These are phyloP conservation scores for Trichoderma atrobrunneum DNA, from an alignment of 2,329 filamentous ascomycete genomes.

Conservation along the genomic window DNA sequence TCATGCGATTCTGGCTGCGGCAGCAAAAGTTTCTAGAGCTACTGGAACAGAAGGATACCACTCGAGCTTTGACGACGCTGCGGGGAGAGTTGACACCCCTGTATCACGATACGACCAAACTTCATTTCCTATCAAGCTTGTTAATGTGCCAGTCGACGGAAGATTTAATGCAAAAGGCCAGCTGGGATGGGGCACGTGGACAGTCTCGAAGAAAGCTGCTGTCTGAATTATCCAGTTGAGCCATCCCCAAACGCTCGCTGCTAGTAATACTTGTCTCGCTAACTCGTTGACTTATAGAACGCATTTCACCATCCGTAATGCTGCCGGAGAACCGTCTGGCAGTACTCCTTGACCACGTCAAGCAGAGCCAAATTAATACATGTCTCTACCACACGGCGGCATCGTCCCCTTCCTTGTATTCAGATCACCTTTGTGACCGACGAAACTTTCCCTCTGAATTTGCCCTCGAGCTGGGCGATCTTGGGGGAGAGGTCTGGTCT, in stretches of 20 bases:
- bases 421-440: slow-evolving; percentile 80
- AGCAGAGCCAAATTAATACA: slow-evolving; percentile 74
- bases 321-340: slow-evolving; percentile 88
- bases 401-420: slow-evolving; percentile 77
- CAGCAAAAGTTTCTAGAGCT: slow-evolving; percentile 95
- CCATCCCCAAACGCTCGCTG: neutral
- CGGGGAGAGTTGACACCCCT: slow-evolving; percentile 84
- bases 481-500: slow-evolving; percentile 86
- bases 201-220: slow-evolving; percentile 72
- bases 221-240: slow-evolving; percentile 77
- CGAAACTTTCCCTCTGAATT: slow-evolving; percentile 74
- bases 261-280: slow-evolving; percentile 13
- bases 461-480: slow-evolving; percentile 66
- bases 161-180: slow-evolving; percentile 71
- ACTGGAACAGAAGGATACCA: slow-evolving; percentile 71
- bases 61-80: slow-evolving; percentile 75
- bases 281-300: slow-evolving; percentile 52
- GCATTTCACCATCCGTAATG: slow-evolving; percentile 94
- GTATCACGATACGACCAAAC: slow-evolving; percentile 70
- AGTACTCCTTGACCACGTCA: slow-evolving; percentile 76
- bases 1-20: slow-evolving; percentile 84
- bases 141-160: slow-evolving; percentile 83
- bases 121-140: slow-evolving; percentile 82
- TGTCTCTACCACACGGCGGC: slow-evolving; percentile 88
- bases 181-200: slow-evolving; percentile 80